phyloP scores from a whole-genome alignment of 2,329 filamentous ascomycete genomes.

The Ceratocystis lukuohia region DNA sequence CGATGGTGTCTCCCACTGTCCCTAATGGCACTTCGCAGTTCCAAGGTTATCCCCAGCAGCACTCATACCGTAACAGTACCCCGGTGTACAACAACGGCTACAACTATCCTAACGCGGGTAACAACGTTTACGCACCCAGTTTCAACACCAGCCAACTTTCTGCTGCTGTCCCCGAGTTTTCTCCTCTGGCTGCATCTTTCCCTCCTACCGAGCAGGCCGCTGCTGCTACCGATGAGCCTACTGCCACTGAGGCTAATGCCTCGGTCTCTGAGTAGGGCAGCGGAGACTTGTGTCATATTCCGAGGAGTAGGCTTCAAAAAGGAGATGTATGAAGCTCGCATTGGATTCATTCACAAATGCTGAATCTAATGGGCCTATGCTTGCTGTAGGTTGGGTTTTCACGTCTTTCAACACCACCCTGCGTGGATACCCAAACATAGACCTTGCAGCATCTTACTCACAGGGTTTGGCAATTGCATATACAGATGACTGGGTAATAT shows the following conservation, averaged over 20 bases:
- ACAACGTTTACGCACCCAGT: conserved; percentile 19
- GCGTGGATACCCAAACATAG: neutral
- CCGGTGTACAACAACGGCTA: conserved; percentile 24
- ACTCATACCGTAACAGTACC: conserved; percentile 23
- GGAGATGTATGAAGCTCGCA: neutral
- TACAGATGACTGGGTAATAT: neutral
- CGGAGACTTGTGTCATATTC: neutral
- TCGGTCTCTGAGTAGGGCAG: neutral
- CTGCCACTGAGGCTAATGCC: neutral
- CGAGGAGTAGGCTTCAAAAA: neutral
- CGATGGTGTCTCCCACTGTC: conserved; percentile 10
- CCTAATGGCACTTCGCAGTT: conserved; percentile 15
- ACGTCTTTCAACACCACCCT: neutral
- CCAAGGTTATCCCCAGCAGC: conserved; percentile 23
- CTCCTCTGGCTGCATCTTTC: conserved; percentile 22
- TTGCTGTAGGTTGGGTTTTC: neutral
- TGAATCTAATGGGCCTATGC: neutral
- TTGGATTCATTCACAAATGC: neutral
- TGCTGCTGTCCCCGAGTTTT: conserved; percentile 31
- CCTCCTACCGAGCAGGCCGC: neutral
- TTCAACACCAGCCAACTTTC: conserved; percentile 27
- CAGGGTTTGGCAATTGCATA: neutral
- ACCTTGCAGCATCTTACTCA: neutral
- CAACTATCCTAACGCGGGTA: conserved; percentile 10
- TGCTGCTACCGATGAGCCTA: neutral